Evolutionary conservation across 345 rosid genomes (phyloP), one percentile per base, ranked within the genome.

Genomic region (Citrus glauca): DNA sequence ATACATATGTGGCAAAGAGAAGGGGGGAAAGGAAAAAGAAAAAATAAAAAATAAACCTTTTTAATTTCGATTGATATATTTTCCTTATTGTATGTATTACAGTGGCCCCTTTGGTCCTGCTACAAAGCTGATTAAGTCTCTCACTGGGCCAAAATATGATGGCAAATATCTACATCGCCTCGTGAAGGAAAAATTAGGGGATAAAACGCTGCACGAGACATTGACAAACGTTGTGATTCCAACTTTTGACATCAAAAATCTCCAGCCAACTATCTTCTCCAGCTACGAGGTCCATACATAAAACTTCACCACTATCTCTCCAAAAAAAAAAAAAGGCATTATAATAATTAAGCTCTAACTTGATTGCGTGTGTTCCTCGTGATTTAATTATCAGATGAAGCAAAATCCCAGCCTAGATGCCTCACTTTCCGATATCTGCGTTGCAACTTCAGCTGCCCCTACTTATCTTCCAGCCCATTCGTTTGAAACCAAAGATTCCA

Each of bases 191-290:
- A 85, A 81, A 67, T 69, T 93, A 63, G 93, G 96, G 13, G 82
- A 87, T 9, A 75, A 56, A 56, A 78, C 82, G 50, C 59, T 93
- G 80, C 82, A 77, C 40, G 87, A 93, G 83, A 85, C 98, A 19
- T 80, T 93, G 70, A 90, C 98, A 24, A 90, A 91, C 10, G 85
- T 93, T 28, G 91, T 93, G 11, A 93, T 93, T 71, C 94, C 95
- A 19, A 88, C 97, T 4, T 93, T 93, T 72, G 95, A 93, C 84
- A 86, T 93, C 81, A 87, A 85, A 71, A 55, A 53, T 35, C 93
- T 93, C 71, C 94, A 91, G 77, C 98, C 98, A 22, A 69, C 82
- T 40, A 85, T 91, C 75, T 93, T 93, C 77, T 88, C 90, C 19
- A 87, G 81, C 76, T 91, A 71, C 28, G 85, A 90, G 92, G 95